phyloP scores from a whole-genome alignment of 108 stramenopile species.

The Nitzschia inconspicua region DNA sequence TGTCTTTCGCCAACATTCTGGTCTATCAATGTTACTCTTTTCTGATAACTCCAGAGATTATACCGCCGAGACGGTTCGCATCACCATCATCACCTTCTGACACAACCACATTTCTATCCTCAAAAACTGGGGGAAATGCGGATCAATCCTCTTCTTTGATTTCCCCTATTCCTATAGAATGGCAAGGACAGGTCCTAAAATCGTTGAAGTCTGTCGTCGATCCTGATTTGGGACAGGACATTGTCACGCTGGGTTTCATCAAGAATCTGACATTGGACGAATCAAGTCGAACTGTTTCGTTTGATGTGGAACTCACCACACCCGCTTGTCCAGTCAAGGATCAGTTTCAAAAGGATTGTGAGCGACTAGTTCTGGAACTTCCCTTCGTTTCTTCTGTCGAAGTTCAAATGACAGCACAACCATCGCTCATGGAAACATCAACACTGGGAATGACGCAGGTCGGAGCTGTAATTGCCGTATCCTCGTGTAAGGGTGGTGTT shows the following conservation, averaged over 20 bases:
- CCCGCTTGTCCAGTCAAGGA: constrained; percentile 81
- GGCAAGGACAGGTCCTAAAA: constrained; percentile 64
- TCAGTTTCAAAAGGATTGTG: constrained; percentile 53
- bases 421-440: constrained; percentile 36
- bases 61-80: too few relatives aligned
- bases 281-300: constrained; percentile 36
- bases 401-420: constrained; percentile 66
- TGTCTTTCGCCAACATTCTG: too few relatives aligned
- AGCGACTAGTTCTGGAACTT: constrained; percentile 48
- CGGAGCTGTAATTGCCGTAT: constrained; percentile 77
- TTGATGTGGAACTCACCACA: constrained; percentile 76
- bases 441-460: constrained; percentile 71
- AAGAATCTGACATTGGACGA: constrained; percentile 60
- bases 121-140: background rate
- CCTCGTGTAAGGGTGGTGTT: constrained; percentile 93
- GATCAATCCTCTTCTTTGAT: background rate
- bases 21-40: too few relatives aligned
- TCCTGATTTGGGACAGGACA: constrained; percentile 71
- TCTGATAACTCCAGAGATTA: too few relatives aligned
- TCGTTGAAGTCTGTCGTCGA: constrained; percentile 64
- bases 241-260: constrained; percentile 78
- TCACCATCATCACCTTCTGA: too few relatives aligned
- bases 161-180: constrained; percentile 48
- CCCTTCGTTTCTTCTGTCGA: constrained; percentile 38
- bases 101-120: background rate